Evolutionary conservation across 768 basidiomycete species (phyloP).

Genomic region (Amanita polypyramis): DNA sequence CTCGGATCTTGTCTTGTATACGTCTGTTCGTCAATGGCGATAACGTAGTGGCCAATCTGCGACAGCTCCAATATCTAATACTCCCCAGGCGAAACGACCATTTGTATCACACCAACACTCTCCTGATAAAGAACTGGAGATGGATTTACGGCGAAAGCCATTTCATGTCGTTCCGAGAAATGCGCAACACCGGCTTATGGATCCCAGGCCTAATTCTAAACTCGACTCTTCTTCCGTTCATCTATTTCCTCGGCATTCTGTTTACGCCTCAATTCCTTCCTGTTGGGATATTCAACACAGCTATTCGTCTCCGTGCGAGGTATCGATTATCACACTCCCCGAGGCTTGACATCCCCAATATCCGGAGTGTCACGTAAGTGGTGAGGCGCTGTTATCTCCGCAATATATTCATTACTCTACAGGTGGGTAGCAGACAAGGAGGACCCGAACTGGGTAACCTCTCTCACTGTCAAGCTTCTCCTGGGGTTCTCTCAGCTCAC

Average conservation of each 20-base stretch:
- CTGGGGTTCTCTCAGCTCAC: background rate
- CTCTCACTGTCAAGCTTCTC: background rate
- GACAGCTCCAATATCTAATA: background rate
- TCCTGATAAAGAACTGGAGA: background rate
- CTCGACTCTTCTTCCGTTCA: background rate
- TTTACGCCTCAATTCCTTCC: background rate
- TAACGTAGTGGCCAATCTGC: background rate
- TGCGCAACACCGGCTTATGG: background rate
- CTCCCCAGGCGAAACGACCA: background rate
- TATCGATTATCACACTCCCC: background rate
- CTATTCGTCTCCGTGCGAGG: background rate
- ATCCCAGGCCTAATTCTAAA: background rate
- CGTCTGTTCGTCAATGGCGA: background rate
- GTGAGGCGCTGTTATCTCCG: background rate
- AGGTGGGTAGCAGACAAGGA: background rate
- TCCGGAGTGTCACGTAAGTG: slow-evolving; percentile 1
- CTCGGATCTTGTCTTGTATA: background rate
- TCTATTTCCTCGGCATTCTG: background rate
- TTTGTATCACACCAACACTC: background rate
- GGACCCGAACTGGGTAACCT: background rate
- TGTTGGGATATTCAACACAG: background rate
- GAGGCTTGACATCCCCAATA: background rate
- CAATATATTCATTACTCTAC: background rate
- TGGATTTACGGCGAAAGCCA: background rate
- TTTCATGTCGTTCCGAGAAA: background rate